Evolutionary conservation across 345 rosid genomes (phyloP).

Genomic region (Arabidopsis arenosa): DNA sequence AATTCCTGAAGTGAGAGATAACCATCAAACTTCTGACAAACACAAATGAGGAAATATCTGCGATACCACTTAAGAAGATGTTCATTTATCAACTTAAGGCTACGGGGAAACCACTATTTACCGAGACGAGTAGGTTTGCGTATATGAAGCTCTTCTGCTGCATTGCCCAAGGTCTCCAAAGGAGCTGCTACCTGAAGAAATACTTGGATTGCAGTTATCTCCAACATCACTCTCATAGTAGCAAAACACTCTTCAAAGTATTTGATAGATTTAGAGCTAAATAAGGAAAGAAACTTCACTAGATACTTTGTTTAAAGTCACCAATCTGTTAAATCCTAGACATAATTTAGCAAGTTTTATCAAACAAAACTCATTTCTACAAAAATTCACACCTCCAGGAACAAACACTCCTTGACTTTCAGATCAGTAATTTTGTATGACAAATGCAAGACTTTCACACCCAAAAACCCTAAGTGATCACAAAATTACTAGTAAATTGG

Average conservation of each 20-base stretch:
- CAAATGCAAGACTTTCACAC: neutral
- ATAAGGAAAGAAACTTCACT: neutral
- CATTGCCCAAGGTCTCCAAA: conserved; percentile 62
- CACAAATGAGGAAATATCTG: neutral
- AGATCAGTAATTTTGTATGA: neutral
- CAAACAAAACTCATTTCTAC: neutral
- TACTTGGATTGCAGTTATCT: conserved; percentile 13
- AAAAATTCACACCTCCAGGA: neutral
- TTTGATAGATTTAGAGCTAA: conserved; percentile 6
- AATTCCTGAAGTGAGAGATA: conserved; percentile 62
- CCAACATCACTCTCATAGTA: neutral
- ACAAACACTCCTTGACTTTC: neutral
- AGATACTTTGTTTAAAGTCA: neutral
- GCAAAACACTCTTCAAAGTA: neutral
- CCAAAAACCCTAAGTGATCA: neutral
- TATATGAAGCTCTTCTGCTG: conserved; percentile 78
- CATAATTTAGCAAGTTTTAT: conserved; percentile 12
- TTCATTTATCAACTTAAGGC: neutral
- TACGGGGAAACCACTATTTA: conserved; percentile 21
- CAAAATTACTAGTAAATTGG: conserved; percentile 18
- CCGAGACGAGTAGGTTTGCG: conserved; percentile 86
- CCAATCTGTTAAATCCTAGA: neutral
- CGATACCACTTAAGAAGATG: neutral
- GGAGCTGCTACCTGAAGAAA: conserved; percentile 77
- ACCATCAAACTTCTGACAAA: conserved; percentile 11